These are phyloP conservation scores for Suillus plorans DNA, from an alignment of 768 basidiomycete species.

Conservation along the genomic window DNA sequence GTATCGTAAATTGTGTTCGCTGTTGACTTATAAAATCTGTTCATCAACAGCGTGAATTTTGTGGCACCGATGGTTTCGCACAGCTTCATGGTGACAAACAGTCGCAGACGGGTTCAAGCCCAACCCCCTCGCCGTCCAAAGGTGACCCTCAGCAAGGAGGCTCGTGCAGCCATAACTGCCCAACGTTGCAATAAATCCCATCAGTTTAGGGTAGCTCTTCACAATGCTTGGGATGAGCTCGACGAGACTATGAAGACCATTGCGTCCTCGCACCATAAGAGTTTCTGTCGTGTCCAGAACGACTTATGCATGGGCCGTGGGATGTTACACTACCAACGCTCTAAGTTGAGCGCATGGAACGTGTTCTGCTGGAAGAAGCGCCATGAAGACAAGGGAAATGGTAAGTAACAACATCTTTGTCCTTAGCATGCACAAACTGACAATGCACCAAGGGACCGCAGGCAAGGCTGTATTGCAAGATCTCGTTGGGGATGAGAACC, in stretches of 20 bases:
- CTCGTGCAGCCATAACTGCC: not conserved
- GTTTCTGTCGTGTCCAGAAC: constrained; percentile 3
- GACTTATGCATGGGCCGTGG: constrained; percentile 5
- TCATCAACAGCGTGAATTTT: not conserved
- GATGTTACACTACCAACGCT: not conserved
- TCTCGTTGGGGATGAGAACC: not conserved
- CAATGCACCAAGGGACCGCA: not conserved
- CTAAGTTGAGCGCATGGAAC: constrained; percentile 6
- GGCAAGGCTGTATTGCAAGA: not conserved
- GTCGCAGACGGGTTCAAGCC: not conserved
- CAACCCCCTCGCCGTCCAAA: not conserved
- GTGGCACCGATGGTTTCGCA: not conserved
- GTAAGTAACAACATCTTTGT: not conserved
- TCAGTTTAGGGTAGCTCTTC: constrained; percentile 5
- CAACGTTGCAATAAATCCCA: not conserved
- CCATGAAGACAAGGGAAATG: not conserved
- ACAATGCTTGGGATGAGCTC: constrained; percentile 7
- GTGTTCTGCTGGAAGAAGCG: constrained; percentile 12
- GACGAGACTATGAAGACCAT: constrained; percentile 7
- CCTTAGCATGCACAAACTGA: not conserved
- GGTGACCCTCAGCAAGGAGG: constrained; percentile 8
- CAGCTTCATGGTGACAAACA: not conserved
- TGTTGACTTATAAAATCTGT: not conserved
- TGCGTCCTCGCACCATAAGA: constrained; percentile 5
- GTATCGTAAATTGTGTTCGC: not conserved